Conservation (phyloP, 345 rosid species). For the Heritiera fomes region DNA sequence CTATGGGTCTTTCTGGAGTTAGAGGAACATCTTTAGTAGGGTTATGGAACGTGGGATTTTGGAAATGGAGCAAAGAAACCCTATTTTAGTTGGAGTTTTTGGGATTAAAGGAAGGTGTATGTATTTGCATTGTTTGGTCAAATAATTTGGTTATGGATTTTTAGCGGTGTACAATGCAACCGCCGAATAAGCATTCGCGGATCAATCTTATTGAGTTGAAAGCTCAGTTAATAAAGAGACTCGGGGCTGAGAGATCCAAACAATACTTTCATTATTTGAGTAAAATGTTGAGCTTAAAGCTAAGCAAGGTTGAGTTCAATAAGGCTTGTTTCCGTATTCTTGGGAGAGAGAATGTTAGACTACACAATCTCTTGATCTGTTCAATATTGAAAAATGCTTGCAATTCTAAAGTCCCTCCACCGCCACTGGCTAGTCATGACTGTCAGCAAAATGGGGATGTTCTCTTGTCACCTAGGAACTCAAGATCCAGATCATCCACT, state of each 20-base stretch:
- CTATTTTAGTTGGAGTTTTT: constrained; percentile 5
- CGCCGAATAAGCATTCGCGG: constrained; percentile 60
- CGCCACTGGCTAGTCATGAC: constrained; percentile 44
- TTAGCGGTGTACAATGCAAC: constrained; percentile 50
- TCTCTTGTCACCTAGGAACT: constrained; percentile 56
- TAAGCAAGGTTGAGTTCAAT: constrained; percentile 78
- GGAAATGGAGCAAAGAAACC: constrained; percentile 15
- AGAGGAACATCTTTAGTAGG: constrained; percentile 16
- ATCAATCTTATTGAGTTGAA: constrained; percentile 71
- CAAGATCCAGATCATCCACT: constrained; percentile 54
- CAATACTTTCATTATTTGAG: constrained; percentile 72
- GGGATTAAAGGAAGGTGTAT: neutral
- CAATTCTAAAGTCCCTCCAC: constrained; percentile 66
- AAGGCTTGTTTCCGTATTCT: constrained; percentile 63
- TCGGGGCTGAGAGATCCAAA: constrained; percentile 80
- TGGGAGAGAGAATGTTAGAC: constrained; percentile 83
- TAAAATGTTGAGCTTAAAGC: constrained; percentile 73
- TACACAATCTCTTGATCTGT: constrained; percentile 81
- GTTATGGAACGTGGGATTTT: constrained; percentile 3
- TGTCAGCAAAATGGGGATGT: constrained; percentile 62
- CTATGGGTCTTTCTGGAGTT: constrained; percentile 14
- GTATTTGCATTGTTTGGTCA: neutral
- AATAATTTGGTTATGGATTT: constrained; percentile 11
- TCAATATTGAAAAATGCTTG: constrained; percentile 81
- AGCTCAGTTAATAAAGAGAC: constrained; percentile 68